Conservation (phyloP, 305 asterid species). For the Fraxinus greggii region DNA sequence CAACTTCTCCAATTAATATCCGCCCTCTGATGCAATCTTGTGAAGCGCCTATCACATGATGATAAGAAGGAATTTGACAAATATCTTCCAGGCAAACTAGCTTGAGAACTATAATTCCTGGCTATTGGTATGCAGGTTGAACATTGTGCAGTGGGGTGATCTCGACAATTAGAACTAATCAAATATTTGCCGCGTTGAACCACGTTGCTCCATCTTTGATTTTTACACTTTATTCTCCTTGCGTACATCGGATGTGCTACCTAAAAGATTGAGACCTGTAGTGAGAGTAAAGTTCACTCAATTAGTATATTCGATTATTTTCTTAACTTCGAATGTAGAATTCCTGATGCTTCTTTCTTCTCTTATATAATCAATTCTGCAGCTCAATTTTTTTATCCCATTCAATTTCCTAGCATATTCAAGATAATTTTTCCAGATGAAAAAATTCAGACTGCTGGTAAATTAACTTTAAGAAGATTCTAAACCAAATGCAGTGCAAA, state of each 20-base stretch:
- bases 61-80: slow-evolving; percentile 38
- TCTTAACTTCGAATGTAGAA: background rate
- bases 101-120: slow-evolving; percentile 27
- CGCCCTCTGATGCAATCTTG: slow-evolving; percentile 41
- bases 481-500: slow-evolving; percentile 9
- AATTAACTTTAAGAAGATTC: background rate
- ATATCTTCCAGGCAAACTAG: slow-evolving; percentile 45
- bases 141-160: slow-evolving; percentile 42
- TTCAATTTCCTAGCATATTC: background rate
- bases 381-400: background rate
- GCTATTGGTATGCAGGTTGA: slow-evolving; percentile 36
- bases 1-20: slow-evolving; percentile 43
- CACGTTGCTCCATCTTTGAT: slow-evolving; percentile 49
- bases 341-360: slow-evolving; percentile 8
- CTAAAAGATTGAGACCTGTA: slow-evolving; percentile 28
- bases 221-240: slow-evolving; percentile 53
- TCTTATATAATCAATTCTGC: background rate
- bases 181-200: slow-evolving; percentile 47
- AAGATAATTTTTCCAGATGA: slow-evolving; percentile 2
- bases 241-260: slow-evolving; percentile 63
- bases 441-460: background rate
- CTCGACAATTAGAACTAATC: slow-evolving; percentile 37
- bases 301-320: slow-evolving; percentile 7
- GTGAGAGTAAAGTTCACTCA: slow-evolving; percentile 22
- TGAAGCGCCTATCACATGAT: slow-evolving; percentile 36